Percentiles rank a stretch among this genome's conserved stretches.
Conservation (phyloP, 176 grass and related monocot species). For the Eleusine coracana region DNA sequence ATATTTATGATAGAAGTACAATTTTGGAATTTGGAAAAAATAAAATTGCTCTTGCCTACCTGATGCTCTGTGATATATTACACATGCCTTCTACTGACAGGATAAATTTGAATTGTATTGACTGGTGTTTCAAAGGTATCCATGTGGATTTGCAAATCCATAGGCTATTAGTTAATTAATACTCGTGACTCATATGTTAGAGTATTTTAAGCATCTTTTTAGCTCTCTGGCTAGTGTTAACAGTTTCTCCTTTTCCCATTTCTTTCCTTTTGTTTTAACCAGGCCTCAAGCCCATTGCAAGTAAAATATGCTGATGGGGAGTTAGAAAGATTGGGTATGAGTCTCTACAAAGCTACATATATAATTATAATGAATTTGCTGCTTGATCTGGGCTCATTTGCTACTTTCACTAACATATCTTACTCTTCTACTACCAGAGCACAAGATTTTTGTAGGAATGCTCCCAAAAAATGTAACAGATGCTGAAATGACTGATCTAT, state of each 20-base stretch:
- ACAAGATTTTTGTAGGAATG: slow-evolving; percentile 99
- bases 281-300: slow-evolving; percentile 98
- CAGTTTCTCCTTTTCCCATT: background rate
- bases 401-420: slow-evolving; percentile 19
- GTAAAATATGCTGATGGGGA: slow-evolving; percentile 99
- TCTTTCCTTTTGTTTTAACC: slow-evolving; percentile 6
- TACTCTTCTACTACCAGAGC: slow-evolving; percentile 56
- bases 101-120: background rate
- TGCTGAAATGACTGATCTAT: slow-evolving; percentile 71
- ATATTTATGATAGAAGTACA: background rate
- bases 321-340: slow-evolving; percentile 93
- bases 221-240: slow-evolving; percentile 12
- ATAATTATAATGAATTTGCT: slow-evolving; percentile 19
- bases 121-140: background rate
- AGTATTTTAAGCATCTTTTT: background rate
- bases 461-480: slow-evolving; percentile 95
- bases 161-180: background rate
- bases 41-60: background rate
- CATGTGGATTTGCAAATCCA: background rate
- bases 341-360: slow-evolving; percentile 29
- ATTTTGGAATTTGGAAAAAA: background rate
- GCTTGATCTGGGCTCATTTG: background rate
- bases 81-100: background rate
- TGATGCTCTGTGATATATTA: background rate
- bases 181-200: background rate